Percentiles rank a stretch among this genome's conserved stretches.
phyloP scores from a whole-genome alignment of 345 rosid species.

The Corchorus capsularis region DNA sequence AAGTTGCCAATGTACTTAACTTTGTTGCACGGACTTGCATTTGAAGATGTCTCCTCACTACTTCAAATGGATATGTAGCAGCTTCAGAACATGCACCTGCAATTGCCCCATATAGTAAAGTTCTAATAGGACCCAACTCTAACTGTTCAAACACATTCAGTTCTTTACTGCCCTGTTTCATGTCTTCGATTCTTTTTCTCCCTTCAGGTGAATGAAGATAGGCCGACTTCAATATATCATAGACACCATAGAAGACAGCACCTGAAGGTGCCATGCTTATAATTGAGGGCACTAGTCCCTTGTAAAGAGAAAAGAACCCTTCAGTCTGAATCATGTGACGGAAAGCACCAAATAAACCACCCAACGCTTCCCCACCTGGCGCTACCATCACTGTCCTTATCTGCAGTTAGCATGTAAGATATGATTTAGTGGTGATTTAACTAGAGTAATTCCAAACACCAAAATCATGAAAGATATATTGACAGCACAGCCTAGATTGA shows the following conservation, averaged over 20 bases:
- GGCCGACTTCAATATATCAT: slow-evolving; percentile 78
- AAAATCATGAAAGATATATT: no score
- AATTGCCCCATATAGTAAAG: slow-evolving; percentile 81
- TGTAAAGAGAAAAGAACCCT: slow-evolving; percentile 89
- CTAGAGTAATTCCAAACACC: not conserved
- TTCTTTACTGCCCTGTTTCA: slow-evolving; percentile 66
- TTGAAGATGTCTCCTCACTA: slow-evolving; percentile 90
- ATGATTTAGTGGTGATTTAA: not conserved
- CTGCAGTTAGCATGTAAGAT: slow-evolving; percentile 35
- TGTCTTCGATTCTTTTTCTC: slow-evolving; percentile 56
- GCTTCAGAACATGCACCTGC: slow-evolving; percentile 94
- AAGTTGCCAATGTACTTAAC: slow-evolving; percentile 66
- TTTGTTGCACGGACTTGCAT: slow-evolving; percentile 69
- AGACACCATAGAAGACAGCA: slow-evolving; percentile 92
- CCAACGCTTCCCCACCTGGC: slow-evolving; percentile 90
- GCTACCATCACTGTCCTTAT: slow-evolving; percentile 85
- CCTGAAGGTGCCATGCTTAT: slow-evolving; percentile 91
- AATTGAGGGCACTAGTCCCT: slow-evolving; percentile 79
- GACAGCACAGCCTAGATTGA: no score
- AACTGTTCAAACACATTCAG: slow-evolving; percentile 72
- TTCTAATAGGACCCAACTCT: slow-evolving; percentile 79
- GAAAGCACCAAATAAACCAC: slow-evolving; percentile 79
- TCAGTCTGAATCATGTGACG: slow-evolving; percentile 73
- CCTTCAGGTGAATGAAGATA: slow-evolving; percentile 85
- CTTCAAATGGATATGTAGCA: slow-evolving; percentile 94